phyloP scores from a whole-genome alignment of 352 stramenopile genomes.

The Elongisporangium undulatum region DNA sequence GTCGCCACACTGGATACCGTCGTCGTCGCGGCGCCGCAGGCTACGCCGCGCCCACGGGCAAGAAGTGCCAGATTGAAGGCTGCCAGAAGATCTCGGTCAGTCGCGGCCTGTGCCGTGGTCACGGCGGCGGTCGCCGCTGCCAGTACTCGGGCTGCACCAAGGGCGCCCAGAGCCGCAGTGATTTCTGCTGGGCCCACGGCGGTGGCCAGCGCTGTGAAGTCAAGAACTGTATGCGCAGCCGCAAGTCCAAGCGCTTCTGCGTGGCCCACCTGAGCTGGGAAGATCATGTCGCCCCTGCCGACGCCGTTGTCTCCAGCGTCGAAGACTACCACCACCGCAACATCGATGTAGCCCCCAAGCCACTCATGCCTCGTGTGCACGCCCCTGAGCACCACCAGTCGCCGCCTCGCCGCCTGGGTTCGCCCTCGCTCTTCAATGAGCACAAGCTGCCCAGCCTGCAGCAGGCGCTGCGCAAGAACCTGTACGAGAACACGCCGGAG shows the following conservation, averaged over 20 bases:
- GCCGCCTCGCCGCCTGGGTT: slow-evolving; percentile 7
- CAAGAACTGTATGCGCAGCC: slow-evolving; percentile 47
- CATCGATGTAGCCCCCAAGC: too few relatives aligned
- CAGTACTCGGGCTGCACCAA: slow-evolving; percentile 41
- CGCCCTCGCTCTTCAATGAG: slow-evolving; percentile 7
- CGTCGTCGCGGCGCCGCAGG: slow-evolving; percentile 28
- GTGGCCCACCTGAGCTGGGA: slow-evolving; percentile 51
- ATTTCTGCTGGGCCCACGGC: slow-evolving; percentile 63
- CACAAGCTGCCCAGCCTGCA: slow-evolving; percentile 35
- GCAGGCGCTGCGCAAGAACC: slow-evolving; percentile 35
- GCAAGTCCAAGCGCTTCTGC: slow-evolving; percentile 65
- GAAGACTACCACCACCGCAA: too few relatives aligned
- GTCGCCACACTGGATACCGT: slow-evolving; percentile 9
- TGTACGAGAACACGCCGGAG: too few relatives aligned
- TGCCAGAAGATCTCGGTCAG: slow-evolving; percentile 62
- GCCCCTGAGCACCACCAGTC: slow-evolving; percentile 8
- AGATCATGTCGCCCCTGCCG: slow-evolving; percentile 2
- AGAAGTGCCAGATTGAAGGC: slow-evolving; percentile 47
- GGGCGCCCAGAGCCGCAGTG: slow-evolving; percentile 48
- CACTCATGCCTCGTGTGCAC: slow-evolving; percentile 1
- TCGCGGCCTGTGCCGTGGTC: slow-evolving; percentile 48
- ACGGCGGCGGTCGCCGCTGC: slow-evolving; percentile 57
- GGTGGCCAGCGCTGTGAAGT: slow-evolving; percentile 61
- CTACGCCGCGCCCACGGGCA: slow-evolving; percentile 28
- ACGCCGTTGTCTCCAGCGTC: slow-evolving; percentile 2